Evolutionary conservation across 108 stramenopile species (phyloP).

Genomic region (Nannochloropsis gaditana): DNA sequence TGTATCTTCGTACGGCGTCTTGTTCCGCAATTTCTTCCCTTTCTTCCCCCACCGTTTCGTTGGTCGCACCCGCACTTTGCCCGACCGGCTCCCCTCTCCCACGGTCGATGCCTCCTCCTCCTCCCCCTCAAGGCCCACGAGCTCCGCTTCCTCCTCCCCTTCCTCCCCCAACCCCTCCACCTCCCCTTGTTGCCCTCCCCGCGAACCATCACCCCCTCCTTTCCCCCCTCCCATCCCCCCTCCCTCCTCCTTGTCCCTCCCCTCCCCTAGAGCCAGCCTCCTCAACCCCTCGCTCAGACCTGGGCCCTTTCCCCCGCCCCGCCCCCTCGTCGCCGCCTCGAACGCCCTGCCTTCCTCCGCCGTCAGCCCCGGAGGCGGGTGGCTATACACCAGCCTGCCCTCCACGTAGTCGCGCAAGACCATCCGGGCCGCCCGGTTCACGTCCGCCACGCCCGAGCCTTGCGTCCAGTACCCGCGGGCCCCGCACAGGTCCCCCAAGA

Average conservation of each 20-base stretch:
- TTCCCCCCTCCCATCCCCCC: slow-evolving; percentile 25
- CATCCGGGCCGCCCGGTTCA: slow-evolving; percentile 78
- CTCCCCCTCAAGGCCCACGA: slow-evolving; percentile 2
- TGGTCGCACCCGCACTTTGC: neutral
- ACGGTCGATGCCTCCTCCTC: slow-evolving; percentile 26
- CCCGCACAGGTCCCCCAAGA: slow-evolving; percentile 75
- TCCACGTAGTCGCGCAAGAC: slow-evolving; percentile 89
- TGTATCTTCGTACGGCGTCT: slow-evolving; percentile 45
- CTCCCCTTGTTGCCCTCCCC: neutral
- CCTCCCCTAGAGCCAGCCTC: slow-evolving; percentile 38
- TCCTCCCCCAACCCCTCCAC: slow-evolving; percentile 1
- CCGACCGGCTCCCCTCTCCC: slow-evolving; percentile 44
- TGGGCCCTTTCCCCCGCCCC: slow-evolving; percentile 27
- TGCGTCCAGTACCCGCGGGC: slow-evolving; percentile 80
- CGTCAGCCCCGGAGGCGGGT: slow-evolving; percentile 70
- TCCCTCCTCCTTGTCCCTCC: slow-evolving; percentile 43
- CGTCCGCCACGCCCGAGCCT: slow-evolving; percentile 80
- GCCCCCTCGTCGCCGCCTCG: slow-evolving; percentile 49
- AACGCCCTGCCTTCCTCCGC: slow-evolving; percentile 53
- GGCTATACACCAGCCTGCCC: slow-evolving; percentile 85
- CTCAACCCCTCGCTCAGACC: slow-evolving; percentile 33
- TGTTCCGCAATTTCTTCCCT: slow-evolving; percentile 48
- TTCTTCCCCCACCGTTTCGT: slow-evolving; percentile 56
- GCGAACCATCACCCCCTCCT: slow-evolving; percentile 6
- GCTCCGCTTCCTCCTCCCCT: neutral